Evolutionary conservation across 2,329 filamentous ascomycete genomes (phyloP), one percentile per base, ranked within the genome.

Genomic region (Alternaria ethzedia): DNA sequence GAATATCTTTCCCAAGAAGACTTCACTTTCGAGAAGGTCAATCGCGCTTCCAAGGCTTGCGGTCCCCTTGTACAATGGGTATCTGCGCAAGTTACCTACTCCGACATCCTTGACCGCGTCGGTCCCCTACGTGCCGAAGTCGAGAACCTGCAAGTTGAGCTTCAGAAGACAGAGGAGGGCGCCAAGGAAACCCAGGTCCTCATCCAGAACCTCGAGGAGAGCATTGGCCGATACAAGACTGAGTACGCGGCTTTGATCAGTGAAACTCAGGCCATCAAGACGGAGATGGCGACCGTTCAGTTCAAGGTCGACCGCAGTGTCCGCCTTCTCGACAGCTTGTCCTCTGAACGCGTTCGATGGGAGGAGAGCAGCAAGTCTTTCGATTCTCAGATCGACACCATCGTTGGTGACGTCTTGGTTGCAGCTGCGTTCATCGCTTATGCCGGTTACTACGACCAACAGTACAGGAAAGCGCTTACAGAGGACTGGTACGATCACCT

Each of bases 251-350:
- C 93, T 7, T 88, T 99, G 65, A 97, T 99, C 78, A 97, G 94
- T 80, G 94, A 99, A 83, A 97, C 94, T 0, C 92, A 98, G 79
- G 92, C 94, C 5, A 98, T 99, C 87, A 98, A 98, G 84, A 85
- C 91, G 0, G 96, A 99, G 82, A 98, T 99, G 96, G 89, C 90
- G 64, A 90, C 93, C 65, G 96, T 99, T 8, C 92, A 99, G 81
- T 97, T 94, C 85, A 99, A 99, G 87, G 96, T 99, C 59, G 93
- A 98, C 79, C 91, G 96, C 78, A 98, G 95, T 83, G 93, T 97
- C 66, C 91, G 94, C 75, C 86, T 99, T 51, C 89, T 99, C 20
- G 95, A 97, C 81, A 97, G 94, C 81, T 85, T 99, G 70, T 96
- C 96, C 9, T 97, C 95, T 5, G 96, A 99, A 83, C 89, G 95